Evolutionary conservation across 2,329 filamentous ascomycete genomes (phyloP), one percentile per base, ranked within the genome.

Genomic region (Achaetomium macrosporum): DNA sequence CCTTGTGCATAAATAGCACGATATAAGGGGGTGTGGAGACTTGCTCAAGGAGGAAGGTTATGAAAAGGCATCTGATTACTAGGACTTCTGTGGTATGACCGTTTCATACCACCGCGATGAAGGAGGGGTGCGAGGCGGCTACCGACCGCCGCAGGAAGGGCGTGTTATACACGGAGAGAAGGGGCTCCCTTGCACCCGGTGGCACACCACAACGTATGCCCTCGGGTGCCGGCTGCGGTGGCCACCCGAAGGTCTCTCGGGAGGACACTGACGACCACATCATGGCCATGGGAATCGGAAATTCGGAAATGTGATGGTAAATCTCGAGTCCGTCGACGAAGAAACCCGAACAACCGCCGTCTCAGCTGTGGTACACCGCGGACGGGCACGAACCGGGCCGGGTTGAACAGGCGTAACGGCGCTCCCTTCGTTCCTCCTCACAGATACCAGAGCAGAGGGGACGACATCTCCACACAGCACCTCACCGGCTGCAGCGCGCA

Each of bases 401-500:
- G 36, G 42, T 47, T 15, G 36, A 20, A 46, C 36, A 45, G 19
- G 12, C 15, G 41, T 30, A 33, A 33, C 49, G 33, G 29, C 25
- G 16, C 16, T 15, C 17, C 25, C 25, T 25, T 25, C 25, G 4
- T 25, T 25, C 4, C 25, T 25, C 25, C 25, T 25, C 25, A 4
- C 25, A 25, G 25, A 25, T 25, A 25, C 25, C 35, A 37, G 35
- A 15, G 11, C 35, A 36, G 12, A 8, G 33, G 33, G 12, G 33
- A 13, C 33, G 33, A 15, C 33, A 36, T 10, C 30, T 20, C 15
- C 20, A 25, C 29, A 42, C 19, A 16, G 43, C 31, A 36, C 39
- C 35, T 54, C 52, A 54, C 52, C 52, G 52, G 52, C 52, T 54
- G 52, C 52, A 51, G 31, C 16, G 9, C 30, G 46, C 41, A 51